Evolutionary conservation across 148 eudicot genomes (phyloP), one percentile per base, ranked within the genome.

Genomic region (Amaranthus palmeri): DNA sequence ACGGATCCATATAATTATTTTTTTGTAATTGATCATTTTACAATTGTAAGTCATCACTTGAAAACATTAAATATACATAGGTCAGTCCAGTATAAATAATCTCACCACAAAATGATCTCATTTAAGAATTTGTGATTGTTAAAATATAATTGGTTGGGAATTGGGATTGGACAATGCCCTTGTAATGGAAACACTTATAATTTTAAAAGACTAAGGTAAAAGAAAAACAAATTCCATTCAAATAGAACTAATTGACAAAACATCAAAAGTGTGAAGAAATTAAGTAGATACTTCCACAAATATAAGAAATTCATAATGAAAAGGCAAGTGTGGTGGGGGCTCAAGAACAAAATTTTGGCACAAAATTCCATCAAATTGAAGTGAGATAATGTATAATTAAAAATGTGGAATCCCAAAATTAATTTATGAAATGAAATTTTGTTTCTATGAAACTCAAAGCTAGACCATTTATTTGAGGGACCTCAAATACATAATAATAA

Each of bases 161-260:
- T n/a, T 57, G 7, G 42, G 43, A 58, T 25, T 58, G 11, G 61
- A 58, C 42, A n/a, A 12, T 58, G 5, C n/a, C 57, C 59, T 59
- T 2, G 7, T 3, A 45, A 46, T 44, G 8, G 10, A 48, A 46
- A 42, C 14, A 11, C 57, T 42, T 11, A 53, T 8, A 42, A n/a
- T n/a, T n/a, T n/a, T n/a, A 8, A 48, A 72, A 14, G 73, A 9
- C 36, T 54, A 61, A 7, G 47, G 62, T 58, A 52, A 60, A 75
- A 60, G 14, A 61, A 53, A n/a, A n/a, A 25, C 36, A 76, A 69
- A 53, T 69, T 51, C 14, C 69, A 56, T 55, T 57, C 50, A 77
- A 77, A 59, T 47, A 57, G 46, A 64, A 43, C 67, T 77, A 67
- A 40, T 77, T 14, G 72, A 65, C 76, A 77, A 54, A 72, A 53